Percentiles rank a stretch among this genome's conserved stretches.
phyloP scores from a whole-genome alignment of 306 rosid genomes.

The Rosa chinensis region DNA sequence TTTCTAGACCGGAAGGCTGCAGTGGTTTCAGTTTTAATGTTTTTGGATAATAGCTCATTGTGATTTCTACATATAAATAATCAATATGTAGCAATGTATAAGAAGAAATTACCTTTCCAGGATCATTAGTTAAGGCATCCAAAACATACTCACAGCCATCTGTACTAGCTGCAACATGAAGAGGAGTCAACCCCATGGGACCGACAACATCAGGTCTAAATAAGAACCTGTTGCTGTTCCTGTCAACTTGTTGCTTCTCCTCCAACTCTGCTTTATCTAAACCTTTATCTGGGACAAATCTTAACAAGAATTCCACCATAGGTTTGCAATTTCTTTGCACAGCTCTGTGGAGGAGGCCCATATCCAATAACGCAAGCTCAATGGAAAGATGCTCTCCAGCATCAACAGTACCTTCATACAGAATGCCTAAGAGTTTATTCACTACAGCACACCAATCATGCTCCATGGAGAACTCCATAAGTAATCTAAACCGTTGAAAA shows the following conservation, averaged over 20 bases:
- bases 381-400: slow-evolving; percentile 47
- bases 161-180: slow-evolving; percentile 74
- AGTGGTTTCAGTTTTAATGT: background rate
- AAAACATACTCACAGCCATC: slow-evolving; percentile 64
- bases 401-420: slow-evolving; percentile 63
- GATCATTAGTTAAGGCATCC: slow-evolving; percentile 84
- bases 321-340: slow-evolving; percentile 68
- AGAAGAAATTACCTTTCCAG: slow-evolving; percentile 60
- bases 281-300: slow-evolving; percentile 43
- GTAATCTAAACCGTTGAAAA: slow-evolving; percentile 63
- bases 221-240: slow-evolving; percentile 36
- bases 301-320: slow-evolving; percentile 67
- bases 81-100: background rate
- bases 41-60: background rate
- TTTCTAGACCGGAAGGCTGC: background rate
- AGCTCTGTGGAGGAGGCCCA: slow-evolving; percentile 77
- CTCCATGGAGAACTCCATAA: slow-evolving; percentile 77
- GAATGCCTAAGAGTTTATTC: slow-evolving; percentile 58
- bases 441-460: slow-evolving; percentile 91
- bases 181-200: slow-evolving; percentile 80
- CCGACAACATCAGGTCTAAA: slow-evolving; percentile 68
- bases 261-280: slow-evolving; percentile 32
- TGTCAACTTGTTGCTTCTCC: slow-evolving; percentile 33
- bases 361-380: slow-evolving; percentile 56
- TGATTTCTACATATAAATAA: background rate